phyloP scores from a whole-genome alignment of 345 rosid species.

The Citrus unshiu region DNA sequence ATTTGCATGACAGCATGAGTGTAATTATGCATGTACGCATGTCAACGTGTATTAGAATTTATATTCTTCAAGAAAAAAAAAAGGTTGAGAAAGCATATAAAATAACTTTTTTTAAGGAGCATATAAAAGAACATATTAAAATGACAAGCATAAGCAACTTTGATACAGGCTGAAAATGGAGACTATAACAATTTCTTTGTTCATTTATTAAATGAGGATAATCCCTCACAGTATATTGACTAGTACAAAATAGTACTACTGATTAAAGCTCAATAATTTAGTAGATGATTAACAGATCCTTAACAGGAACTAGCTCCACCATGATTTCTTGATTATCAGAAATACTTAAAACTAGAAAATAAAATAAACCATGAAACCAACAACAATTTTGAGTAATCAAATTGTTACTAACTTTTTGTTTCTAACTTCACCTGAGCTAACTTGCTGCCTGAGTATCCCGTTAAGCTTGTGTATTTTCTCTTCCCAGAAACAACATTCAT shows the following conservation, averaged over 20 bases:
- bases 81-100: not conserved
- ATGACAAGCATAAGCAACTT: not conserved
- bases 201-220: not conserved
- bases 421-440: conserved; percentile 76
- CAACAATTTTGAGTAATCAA: not conserved
- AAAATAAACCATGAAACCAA: not conserved
- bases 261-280: not conserved
- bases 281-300: not conserved
- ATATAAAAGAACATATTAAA: not conserved
- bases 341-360: not conserved
- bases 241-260: not conserved
- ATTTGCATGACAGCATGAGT: not conserved
- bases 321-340: not conserved
- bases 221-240: not conserved
- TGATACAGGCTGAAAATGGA: not conserved
- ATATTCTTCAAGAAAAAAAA: not conserved
- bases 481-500: conserved; percentile 78
- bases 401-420: not conserved
- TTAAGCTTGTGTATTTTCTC: conserved; percentile 68
- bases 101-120: not conserved
- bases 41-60: not conserved
- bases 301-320: not conserved
- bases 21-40: not conserved
- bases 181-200: not conserved
- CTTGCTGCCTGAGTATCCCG: conserved; percentile 76